Evolutionary conservation across 2,329 filamentous ascomycete genomes (phyloP).

Genomic region (Zasmidium citrigriseum): DNA sequence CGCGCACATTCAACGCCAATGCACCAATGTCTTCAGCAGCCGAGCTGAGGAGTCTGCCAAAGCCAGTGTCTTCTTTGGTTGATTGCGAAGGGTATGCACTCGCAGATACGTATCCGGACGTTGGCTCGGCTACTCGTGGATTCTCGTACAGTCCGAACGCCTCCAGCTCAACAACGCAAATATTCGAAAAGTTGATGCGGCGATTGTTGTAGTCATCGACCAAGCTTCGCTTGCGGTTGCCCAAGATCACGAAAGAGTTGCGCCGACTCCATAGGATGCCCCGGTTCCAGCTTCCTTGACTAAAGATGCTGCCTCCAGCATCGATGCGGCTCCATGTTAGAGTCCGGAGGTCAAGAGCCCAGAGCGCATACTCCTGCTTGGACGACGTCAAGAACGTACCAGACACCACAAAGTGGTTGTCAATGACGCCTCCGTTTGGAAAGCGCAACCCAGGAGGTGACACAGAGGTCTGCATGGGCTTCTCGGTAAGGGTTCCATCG

Average conservation of each 20-base stretch:
- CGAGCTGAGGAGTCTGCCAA: conserved; percentile 72
- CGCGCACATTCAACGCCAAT: conserved; percentile 74
- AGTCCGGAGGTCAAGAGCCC: conserved; percentile 86
- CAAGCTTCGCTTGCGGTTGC: conserved; percentile 87
- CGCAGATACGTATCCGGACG: conserved; percentile 81
- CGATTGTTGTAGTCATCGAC: conserved; percentile 98
- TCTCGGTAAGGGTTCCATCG: conserved; percentile 82
- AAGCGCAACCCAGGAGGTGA: conserved; percentile 92
- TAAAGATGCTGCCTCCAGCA: conserved; percentile 90
- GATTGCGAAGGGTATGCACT: conserved; percentile 59
- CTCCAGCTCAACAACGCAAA: conserved; percentile 95
- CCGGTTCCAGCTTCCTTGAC: conserved; percentile 96
- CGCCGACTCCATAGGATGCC: conserved; percentile 90
- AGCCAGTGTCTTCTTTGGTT: conserved; percentile 57
- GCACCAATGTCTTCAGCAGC: conserved; percentile 85
- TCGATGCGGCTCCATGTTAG: conserved; percentile 96
- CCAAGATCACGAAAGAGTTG: conserved; percentile 93
- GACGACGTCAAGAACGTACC: conserved; percentile 97
- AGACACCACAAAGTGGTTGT: conserved; percentile 95
- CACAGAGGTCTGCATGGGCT: conserved; percentile 81
- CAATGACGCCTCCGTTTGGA: conserved; percentile 92
- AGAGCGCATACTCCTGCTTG: conserved; percentile 96
- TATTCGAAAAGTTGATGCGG: conserved; percentile 93
- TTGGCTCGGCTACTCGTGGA: conserved; percentile 73
- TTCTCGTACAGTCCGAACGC: conserved; percentile 98